phyloP scores from a whole-genome alignment of 331 rosid species.

The Malus hybrid region DNA sequence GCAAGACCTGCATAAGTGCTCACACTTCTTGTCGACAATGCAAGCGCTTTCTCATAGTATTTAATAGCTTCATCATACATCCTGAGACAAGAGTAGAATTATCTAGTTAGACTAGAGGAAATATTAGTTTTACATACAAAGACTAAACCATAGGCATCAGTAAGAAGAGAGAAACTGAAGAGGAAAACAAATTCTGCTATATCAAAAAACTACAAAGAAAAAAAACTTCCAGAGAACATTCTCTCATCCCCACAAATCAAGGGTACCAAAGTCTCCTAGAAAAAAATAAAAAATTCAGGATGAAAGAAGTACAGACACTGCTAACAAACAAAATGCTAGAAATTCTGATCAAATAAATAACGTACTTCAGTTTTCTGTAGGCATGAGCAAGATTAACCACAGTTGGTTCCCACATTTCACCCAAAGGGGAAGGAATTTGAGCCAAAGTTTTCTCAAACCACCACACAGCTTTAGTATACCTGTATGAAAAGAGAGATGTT shows the following conservation, averaged over 20 bases:
- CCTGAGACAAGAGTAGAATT: constrained; percentile 40
- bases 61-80: constrained; percentile 69
- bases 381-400: constrained; percentile 94
- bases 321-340: not conserved
- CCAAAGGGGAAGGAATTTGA: constrained; percentile 60
- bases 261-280: not conserved
- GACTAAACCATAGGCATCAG: not conserved
- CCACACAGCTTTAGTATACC: constrained; percentile 75
- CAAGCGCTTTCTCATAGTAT: constrained; percentile 87
- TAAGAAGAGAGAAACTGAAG: not conserved
- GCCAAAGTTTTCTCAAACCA: constrained; percentile 92
- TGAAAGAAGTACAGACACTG: not conserved
- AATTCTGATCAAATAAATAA: constrained; percentile 1
- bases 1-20: constrained; percentile 98
- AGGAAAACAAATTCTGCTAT: not conserved
- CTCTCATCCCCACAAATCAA: not conserved
- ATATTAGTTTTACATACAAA: not conserved
- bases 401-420: constrained; percentile 95
- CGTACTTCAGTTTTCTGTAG: constrained; percentile 81
- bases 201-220: not conserved
- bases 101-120: constrained; percentile 9
- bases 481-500: constrained; percentile 30
- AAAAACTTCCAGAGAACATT: not conserved
- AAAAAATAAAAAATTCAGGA: not conserved
- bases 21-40: constrained; percentile 72